Conservation (phyloP, 371 early-diverging fungal species). For the Saksenaea oblongispora region DNA sequence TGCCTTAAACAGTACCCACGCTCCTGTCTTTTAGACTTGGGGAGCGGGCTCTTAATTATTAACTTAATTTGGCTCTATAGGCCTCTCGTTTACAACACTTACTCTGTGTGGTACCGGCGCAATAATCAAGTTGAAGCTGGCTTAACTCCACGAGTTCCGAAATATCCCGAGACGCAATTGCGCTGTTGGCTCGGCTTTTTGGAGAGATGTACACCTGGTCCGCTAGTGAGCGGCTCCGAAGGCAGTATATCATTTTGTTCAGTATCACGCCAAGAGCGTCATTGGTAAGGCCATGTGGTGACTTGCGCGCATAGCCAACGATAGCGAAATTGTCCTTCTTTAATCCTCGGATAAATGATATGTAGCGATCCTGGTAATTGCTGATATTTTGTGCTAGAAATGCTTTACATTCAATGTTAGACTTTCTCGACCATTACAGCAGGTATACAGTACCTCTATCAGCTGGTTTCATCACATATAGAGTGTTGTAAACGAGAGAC, state of each 20-base stretch:
- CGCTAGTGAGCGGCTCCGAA: conserved; percentile 4
- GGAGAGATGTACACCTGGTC: conserved; percentile 2
- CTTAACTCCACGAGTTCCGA: not conserved
- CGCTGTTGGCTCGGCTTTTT: conserved; percentile 2
- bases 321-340: not conserved
- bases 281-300: conserved; percentile 1
- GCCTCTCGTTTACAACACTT: too few relatives aligned
- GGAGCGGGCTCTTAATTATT: too few relatives aligned
- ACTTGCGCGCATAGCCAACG: conserved; percentile 2
- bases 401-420: conserved; percentile 3
- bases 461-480: not conserved
- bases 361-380: conserved; percentile 6
- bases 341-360: not conserved
- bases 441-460: not conserved
- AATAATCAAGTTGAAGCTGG: conserved; percentile 2
- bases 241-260: conserved; percentile 5
- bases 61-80: too few relatives aligned
- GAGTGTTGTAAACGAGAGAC: too few relatives aligned
- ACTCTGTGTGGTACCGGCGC: conserved; percentile 3
- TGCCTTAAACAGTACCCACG: too few relatives aligned
- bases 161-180: conserved; percentile 1
- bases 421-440: not conserved
- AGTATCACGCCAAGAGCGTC: conserved; percentile 1
- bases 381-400: conserved; percentile 5
- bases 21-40: too few relatives aligned